phyloP scores from a whole-genome alignment of 2,329 filamentous ascomycete species.

The Ophiostoma sp. region DNA sequence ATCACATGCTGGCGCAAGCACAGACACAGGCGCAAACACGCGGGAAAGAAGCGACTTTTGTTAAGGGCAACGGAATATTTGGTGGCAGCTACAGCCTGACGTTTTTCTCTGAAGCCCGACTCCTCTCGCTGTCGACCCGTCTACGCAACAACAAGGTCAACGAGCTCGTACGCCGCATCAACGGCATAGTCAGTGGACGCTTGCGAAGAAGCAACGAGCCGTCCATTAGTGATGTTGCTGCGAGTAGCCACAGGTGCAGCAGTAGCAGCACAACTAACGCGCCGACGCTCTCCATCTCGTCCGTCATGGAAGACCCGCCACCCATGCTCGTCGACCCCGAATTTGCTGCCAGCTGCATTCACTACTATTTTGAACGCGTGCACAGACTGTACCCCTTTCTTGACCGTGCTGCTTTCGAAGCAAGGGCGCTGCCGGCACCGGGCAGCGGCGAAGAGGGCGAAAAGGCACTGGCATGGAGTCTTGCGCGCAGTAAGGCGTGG shows the following conservation, averaged over 20 bases:
- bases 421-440: constrained; percentile 28
- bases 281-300: not conserved
- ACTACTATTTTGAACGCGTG: constrained; percentile 37
- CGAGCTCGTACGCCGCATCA: constrained; percentile 31
- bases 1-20: constrained; percentile 29
- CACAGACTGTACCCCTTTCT: constrained; percentile 40
- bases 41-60: constrained; percentile 25
- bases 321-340: not conserved
- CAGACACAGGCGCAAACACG: constrained; percentile 16
- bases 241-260: not conserved
- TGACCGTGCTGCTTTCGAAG: constrained; percentile 35
- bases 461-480: constrained; percentile 27
- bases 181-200: constrained; percentile 27
- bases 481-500: constrained; percentile 33
- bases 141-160: constrained; percentile 32
- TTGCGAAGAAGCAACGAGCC: constrained; percentile 20
- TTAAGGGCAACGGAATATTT: constrained; percentile 31
- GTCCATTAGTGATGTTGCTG: not conserved
- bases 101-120: constrained; percentile 32
- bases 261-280: not conserved
- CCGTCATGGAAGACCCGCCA: not conserved
- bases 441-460: constrained; percentile 13
- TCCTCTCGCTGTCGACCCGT: constrained; percentile 30
- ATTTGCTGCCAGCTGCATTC: constrained; percentile 21
- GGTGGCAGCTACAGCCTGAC: constrained; percentile 30